Conservation (phyloP, 768 basidiomycete genomes). For the Mycena rebaudengoi region DNA sequence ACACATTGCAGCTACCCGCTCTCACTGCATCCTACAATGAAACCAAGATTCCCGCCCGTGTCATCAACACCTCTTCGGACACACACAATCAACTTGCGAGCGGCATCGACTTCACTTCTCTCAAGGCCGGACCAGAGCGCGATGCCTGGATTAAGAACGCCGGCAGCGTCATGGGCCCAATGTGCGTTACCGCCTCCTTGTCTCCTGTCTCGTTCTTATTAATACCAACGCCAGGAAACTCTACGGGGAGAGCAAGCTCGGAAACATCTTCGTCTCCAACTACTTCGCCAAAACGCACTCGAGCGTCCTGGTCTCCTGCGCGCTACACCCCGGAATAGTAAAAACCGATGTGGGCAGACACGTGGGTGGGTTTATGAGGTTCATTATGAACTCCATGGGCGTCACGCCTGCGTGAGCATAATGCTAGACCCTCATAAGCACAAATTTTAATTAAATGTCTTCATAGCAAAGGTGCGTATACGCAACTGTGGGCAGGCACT, state of each 20-base stretch:
- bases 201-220: not conserved
- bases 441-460: not conserved
- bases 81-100: constrained; percentile 8
- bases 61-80: constrained; percentile 31
- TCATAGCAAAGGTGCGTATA: constrained; percentile 4
- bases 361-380: not conserved
- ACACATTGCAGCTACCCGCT: constrained; percentile 15
- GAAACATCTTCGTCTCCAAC: constrained; percentile 36
- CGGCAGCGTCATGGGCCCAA: not conserved
- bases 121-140: constrained; percentile 11
- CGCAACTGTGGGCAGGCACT: constrained; percentile 10
- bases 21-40: constrained; percentile 22
- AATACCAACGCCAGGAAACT: not conserved
- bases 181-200: not conserved
- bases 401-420: constrained; percentile 5
- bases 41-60: constrained; percentile 31
- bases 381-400: not conserved
- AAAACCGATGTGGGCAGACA: constrained; percentile 25
- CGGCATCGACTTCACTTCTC: not conserved
- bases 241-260: constrained; percentile 30
- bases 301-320: constrained; percentile 35
- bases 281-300: constrained; percentile 38
- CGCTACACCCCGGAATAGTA: constrained; percentile 38
- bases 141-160: constrained; percentile 14
- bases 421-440: not conserved